These are phyloP conservation scores for Rhodotorula sp. DNA, from an alignment of 1,284 basidiomycete species.

Conservation along the genomic window DNA sequence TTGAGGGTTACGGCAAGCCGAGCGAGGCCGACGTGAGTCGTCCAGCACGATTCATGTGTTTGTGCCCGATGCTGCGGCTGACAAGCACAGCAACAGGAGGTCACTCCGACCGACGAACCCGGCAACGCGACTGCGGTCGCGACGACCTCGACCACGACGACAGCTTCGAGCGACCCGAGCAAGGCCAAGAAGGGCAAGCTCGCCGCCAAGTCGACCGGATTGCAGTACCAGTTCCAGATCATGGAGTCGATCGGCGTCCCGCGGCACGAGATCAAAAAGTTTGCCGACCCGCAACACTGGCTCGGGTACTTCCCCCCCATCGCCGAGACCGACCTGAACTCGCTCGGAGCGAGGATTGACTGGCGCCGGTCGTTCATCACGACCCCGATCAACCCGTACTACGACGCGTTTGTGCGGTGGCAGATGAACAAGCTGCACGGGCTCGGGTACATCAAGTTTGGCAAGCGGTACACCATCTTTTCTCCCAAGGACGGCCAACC, in stretches of 20 bases:
- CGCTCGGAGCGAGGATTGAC: slow-evolving; percentile 90
- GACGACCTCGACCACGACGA: slow-evolving; percentile 53
- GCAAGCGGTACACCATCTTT: slow-evolving; percentile 97
- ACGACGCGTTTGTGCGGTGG: slow-evolving; percentile 96
- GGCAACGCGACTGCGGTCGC: slow-evolving; percentile 30
- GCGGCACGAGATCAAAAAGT: slow-evolving; percentile 86
- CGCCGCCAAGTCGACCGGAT: slow-evolving; percentile 85
- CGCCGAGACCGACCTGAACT: slow-evolving; percentile 78
- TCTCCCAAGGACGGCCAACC: slow-evolving; percentile 99
- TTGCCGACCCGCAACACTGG: slow-evolving; percentile 92
- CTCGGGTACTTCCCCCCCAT: slow-evolving; percentile 94
- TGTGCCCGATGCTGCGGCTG: background rate
- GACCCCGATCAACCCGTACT: slow-evolving; percentile 94
- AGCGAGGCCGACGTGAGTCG: slow-evolving; percentile 18
- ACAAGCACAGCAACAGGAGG: slow-evolving; percentile 17
- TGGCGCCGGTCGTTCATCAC: slow-evolving; percentile 96
- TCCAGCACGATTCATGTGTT: slow-evolving; percentile 3
- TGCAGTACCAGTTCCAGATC: slow-evolving; percentile 98
- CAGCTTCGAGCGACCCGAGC: slow-evolving; percentile 49
- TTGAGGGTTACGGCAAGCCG: slow-evolving; percentile 54
- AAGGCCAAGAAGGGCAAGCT: slow-evolving; percentile 98
- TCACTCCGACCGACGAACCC: slow-evolving; percentile 22
- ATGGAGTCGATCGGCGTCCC: slow-evolving; percentile 89
- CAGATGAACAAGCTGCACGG: slow-evolving; percentile 91
- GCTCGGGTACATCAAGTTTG: slow-evolving; percentile 91